phyloP scores from a whole-genome alignment of 805 yeast genomes.

The Schwanniomyces occidentalis region DNA sequence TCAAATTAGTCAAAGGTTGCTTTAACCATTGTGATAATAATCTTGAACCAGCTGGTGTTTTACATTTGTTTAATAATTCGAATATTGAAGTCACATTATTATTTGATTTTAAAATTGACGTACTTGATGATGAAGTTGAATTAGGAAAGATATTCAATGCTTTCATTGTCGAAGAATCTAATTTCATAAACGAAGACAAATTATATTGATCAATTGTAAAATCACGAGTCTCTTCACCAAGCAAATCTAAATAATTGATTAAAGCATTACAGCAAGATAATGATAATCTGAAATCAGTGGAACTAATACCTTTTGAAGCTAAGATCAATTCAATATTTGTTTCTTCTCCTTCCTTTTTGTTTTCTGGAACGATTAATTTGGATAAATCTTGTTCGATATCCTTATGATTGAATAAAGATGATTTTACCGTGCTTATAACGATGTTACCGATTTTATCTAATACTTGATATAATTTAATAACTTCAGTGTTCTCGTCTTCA shows the following conservation, averaged over 20 bases:
- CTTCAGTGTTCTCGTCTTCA: slow-evolving; percentile 46
- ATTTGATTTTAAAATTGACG: slow-evolving; percentile 21
- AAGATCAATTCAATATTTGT: slow-evolving; percentile 42
- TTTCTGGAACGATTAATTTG: slow-evolving; percentile 53
- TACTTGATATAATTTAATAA: slow-evolving; percentile 65
- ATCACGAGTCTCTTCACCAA: slow-evolving; percentile 57
- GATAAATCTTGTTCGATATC: slow-evolving; percentile 77
- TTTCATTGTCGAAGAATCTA: slow-evolving; percentile 86
- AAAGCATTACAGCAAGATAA: slow-evolving; percentile 68
- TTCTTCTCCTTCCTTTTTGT: slow-evolving; percentile 27
- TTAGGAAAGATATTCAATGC: slow-evolving; percentile 84
- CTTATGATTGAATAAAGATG: slow-evolving; percentile 58
- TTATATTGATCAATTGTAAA: slow-evolving; percentile 65
- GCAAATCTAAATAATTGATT: slow-evolving; percentile 63
- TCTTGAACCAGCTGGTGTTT: slow-evolving; percentile 85
- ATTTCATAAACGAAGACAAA: slow-evolving; percentile 78
- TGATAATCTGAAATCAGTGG: slow-evolving; percentile 49
- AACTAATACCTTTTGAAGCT: slow-evolving; percentile 52
- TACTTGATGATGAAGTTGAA: slow-evolving; percentile 22
- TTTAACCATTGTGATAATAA: slow-evolving; percentile 91
- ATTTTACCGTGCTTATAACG: slow-evolving; percentile 60
- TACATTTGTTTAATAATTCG: slow-evolving; percentile 86
- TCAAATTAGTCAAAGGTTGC: slow-evolving; percentile 79
- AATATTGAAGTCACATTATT: slow-evolving; percentile 54
- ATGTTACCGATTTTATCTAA: slow-evolving; percentile 74